Base-by-base conservation (phyloP, 495 filamentous ascomycete species). In the Penicillium steckii region DNA sequence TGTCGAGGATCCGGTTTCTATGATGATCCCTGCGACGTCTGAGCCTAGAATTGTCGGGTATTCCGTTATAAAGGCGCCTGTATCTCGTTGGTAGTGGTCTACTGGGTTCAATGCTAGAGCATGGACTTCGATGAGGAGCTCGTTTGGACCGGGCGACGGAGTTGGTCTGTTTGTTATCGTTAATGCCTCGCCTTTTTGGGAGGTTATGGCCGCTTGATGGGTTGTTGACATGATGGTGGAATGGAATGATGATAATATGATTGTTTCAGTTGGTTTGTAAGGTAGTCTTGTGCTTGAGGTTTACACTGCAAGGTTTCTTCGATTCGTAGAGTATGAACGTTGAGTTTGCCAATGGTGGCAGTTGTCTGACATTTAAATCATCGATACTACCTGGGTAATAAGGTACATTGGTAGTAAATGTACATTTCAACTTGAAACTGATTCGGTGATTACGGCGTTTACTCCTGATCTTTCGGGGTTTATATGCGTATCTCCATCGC, bases 71-170 rank as follows among this genome's bases (percentile, higher is more conserved):
- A 53, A 54, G 43, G 69, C 44, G 44, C 72, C 72, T 6, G 48
- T 37, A 21, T 75, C 65, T 1, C 67, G 71, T 30, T 68, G 65
- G 42, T 53, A 55, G 24, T 41, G 44, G 53, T 80, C 75, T 42
- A 73, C 42, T 4, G 72, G 74, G 57, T 81, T 81, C 18, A 81
- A 38, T 4, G 76, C 78, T 38, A 79, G 40, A 29, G 76, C 63
- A 24, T 78, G 65, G 44, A 74, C 68, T 44, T 67, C 60, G 30
- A 80, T 60, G 19, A 80, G 68, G 50, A 79, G 50, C 30, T 79
- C 41, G 7, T 48, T 53, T 22, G 59, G 59, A 7, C 52, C 48
- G 3, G 52, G 56, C 0, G 27, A 44, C 9, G 59, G 55, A 29
- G 59, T 62, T 51, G 21, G 8, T 12, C 59, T 55, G n/a, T 50